Evolutionary conservation across 2,329 filamentous ascomycete species (phyloP), one percentile per base, ranked within the genome.

Genomic region (Balansia obtecta): DNA sequence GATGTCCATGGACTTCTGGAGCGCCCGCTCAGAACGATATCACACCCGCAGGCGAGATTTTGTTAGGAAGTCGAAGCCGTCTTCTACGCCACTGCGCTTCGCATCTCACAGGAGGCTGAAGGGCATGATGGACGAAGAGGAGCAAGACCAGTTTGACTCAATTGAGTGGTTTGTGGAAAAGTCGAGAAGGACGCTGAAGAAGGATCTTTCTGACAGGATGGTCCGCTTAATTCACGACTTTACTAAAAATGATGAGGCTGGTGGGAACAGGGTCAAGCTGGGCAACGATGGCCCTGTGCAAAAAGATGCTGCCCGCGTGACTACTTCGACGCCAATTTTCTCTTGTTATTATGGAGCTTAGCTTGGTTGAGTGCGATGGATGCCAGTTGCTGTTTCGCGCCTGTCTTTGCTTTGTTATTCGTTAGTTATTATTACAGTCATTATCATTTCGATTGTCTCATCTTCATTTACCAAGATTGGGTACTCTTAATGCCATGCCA

Each of bases 1-100:
- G 52, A 70, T 71, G 67, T 59, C 63, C 38, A 64, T 66, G 45
- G 68, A 71, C 57, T 71, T 70, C 55, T 71, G 67, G 68, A 65
- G 63, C 22, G 54, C 65, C 1, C 59, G 68, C 6, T 59, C 65
- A 4, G 47, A 55, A 12, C 59, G 67, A 13, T 71, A 70, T 48
- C 68, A 71, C 55, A 55, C 55, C 2, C 64, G 68, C 13, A 63
- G 68, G 9, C 59, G 59, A 33, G 63, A 65, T 52, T 71, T 71
- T 53, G 67, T 71, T 1, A 61, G 68, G 45, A 71, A 71, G 54
- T 56, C 63, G 52, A 68, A 65, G 53, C 50, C 65, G 0, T 48
- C 52, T 1, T 60, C 61, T 27, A 71, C 68, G 8, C 68, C 68
- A 6, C 55, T 70, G 15, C 61, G 67, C 7, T 71, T 71, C 47